Conservation (phyloP, 1,139 yeast species). For the Yamadazyma kanchanaburiensis region DNA sequence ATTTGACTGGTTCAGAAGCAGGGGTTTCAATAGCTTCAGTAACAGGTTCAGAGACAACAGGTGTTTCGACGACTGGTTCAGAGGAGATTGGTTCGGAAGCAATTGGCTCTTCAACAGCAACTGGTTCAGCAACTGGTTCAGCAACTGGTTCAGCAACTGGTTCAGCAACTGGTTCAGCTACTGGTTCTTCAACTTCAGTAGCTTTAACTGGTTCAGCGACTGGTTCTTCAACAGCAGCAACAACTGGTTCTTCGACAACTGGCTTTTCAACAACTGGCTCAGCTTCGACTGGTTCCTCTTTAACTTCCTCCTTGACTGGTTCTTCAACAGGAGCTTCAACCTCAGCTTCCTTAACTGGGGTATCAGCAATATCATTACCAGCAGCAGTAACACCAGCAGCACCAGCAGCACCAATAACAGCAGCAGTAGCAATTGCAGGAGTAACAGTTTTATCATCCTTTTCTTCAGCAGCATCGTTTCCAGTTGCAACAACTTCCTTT, state of each 20-base stretch:
- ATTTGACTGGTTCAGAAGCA: constrained; percentile 1
- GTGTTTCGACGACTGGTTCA: constrained; percentile 4
- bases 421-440: constrained; percentile 3
- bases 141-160: constrained; percentile 2
- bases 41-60: constrained; percentile 3
- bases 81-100: constrained; percentile 1
- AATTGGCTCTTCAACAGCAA: constrained; percentile 1
- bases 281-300: constrained; percentile 4
- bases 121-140: constrained; percentile 3
- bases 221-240: constrained; percentile 2
- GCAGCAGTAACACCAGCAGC: constrained; percentile 3
- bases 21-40: constrained; percentile 3
- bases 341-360: constrained; percentile 6
- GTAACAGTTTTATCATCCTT: background rate
- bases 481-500: constrained; percentile 1
- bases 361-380: constrained; percentile 1
- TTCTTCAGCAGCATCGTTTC: constrained; percentile 3
- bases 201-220: constrained; percentile 2
- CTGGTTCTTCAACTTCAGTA: constrained; percentile 2
- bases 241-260: constrained; percentile 3
- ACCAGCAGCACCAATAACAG: constrained; percentile 1
- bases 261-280: constrained; percentile 3
- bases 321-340: background rate
- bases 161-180: constrained; percentile 3
- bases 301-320: background rate